Conservation (phyloP, 108 stramenopile genomes). For the Cyclotella baltica region DNA sequence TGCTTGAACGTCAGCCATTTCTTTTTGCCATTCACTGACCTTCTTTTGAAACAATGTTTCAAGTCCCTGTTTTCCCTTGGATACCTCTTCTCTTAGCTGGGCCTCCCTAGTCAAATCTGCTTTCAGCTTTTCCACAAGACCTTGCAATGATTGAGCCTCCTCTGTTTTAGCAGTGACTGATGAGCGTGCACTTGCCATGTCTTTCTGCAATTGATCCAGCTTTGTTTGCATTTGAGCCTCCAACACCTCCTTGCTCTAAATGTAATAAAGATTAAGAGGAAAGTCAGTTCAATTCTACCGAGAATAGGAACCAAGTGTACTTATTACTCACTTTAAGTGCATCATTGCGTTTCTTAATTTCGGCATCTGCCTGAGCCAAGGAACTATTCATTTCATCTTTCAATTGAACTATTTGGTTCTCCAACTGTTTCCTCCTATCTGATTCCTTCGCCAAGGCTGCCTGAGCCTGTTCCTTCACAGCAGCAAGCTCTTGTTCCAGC, state of each 20-base stretch:
- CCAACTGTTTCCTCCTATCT: constrained; percentile 27
- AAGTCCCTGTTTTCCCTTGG: constrained; percentile 29
- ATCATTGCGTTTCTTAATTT: constrained; percentile 30
- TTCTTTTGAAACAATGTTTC: constrained; percentile 35
- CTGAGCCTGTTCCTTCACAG: constrained; percentile 23
- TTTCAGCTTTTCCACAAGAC: constrained; percentile 14
- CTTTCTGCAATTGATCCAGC: constrained; percentile 15
- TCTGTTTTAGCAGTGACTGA: constrained; percentile 14
- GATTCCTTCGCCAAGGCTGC: constrained; percentile 17
- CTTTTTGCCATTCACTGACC: constrained; percentile 28
- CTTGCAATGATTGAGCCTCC: constrained; percentile 15
- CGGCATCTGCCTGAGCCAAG: constrained; percentile 30
- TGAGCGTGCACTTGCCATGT: constrained; percentile 23
- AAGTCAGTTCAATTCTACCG: too few relatives aligned
- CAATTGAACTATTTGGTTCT: constrained; percentile 28
- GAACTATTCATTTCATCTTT: constrained; percentile 39
- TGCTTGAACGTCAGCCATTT: constrained; percentile 22
- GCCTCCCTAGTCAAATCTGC: constrained; percentile 32
- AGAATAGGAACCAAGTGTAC: too few relatives aligned
- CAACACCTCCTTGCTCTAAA: constrained; percentile 38
- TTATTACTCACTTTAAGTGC: too few relatives aligned
- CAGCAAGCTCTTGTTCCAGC: constrained; percentile 23
- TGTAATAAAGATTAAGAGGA: too few relatives aligned
- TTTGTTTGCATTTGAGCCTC: constrained; percentile 36
- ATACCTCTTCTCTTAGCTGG: constrained; percentile 27